A percentile compares a stretch with the other conserved stretches of the same genome.
These are phyloP conservation scores for Arthrobotrys entomopaga DNA, from an alignment of 2,329 filamentous ascomycete species.

Conservation along the genomic window DNA sequence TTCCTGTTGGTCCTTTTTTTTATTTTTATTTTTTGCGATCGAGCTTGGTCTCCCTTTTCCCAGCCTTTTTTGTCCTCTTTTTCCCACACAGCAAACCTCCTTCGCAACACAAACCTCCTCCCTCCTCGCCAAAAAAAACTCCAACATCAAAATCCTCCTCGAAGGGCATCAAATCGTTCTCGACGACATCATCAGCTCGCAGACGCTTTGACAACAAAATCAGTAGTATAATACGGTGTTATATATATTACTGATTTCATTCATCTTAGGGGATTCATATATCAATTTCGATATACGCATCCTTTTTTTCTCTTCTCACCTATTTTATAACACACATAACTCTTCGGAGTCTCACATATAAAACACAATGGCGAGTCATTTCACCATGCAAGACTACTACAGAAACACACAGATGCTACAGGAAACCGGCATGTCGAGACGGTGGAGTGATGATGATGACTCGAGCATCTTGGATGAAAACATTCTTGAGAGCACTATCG, in stretches of 20 bases:
- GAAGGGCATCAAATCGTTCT: slow-evolving; percentile 45
- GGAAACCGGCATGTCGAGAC: slow-evolving; percentile 56
- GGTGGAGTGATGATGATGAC: slow-evolving; percentile 59
- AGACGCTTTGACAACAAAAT: slow-evolving; percentile 20
- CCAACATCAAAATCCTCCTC: slow-evolving; percentile 54
- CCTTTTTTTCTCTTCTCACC: neutral
- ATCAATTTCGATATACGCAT: slow-evolving; percentile 20
- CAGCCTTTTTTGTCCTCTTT: slow-evolving; percentile 50
- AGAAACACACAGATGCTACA: slow-evolving; percentile 53
- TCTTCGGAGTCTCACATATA: slow-evolving; percentile 22
- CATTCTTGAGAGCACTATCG: slow-evolving; percentile 59
- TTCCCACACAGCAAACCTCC: slow-evolving; percentile 48
- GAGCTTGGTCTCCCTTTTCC: slow-evolving; percentile 41
- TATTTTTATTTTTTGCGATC: slow-evolving; percentile 15
- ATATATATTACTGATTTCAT: slow-evolving; percentile 40
- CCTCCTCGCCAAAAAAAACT: too few species aligned
- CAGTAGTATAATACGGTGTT: slow-evolving; percentile 2
- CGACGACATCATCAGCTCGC: slow-evolving; percentile 5
- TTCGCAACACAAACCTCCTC: slow-evolving; percentile 26
- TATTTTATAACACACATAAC: neutral
- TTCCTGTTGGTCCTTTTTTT: slow-evolving; percentile 25
- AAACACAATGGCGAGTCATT: slow-evolving; percentile 46
- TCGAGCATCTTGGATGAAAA: slow-evolving; percentile 59
- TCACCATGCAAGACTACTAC: slow-evolving; percentile 54
- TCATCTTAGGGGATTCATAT: slow-evolving; percentile 33